Base-by-base conservation (phyloP, 768 basidiomycete genomes). In the Amanita muscaria region DNA sequence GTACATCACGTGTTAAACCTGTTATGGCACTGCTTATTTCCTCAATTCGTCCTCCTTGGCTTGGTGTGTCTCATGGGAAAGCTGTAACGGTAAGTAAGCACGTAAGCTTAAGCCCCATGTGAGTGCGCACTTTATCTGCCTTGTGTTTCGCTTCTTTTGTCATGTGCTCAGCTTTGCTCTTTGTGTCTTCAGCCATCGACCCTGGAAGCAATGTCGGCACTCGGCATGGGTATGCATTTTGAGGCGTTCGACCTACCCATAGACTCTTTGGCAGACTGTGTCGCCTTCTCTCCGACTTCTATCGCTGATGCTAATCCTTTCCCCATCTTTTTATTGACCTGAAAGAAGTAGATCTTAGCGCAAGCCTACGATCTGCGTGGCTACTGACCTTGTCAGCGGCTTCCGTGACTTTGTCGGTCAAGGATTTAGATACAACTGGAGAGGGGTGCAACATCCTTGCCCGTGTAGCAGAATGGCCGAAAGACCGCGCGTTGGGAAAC, bases 301-400 rank as follows among this genome's bases (percentile, higher is more conserved):
- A 76, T 66, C 1, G 71, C 72, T 22, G 62, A 64, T 10, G 72
- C 73, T 11, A 75, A 53, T 2, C 65, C 64, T 48, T 70, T 59
- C 4, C 72, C 70, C 8, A 73, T 55, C 14, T 64, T 67, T 51
- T 64, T 66, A 47, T 70, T 73, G 1, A 73, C 63, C 72, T 74
- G 4, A 36, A 12, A 8, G 21, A n/a, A 29, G 10, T 27, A 12
- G 49, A 27, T 30, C 15, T 3, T 12, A 21, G 23, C 16, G 16
- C 18, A 7, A 22, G 4, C 3, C 29, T 4, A 21, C 14, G 12
- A n/a, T n/a, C 10, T 22, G 15, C n/a, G n/a, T 15, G n/a, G 37
- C 12, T 2, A 38, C 55, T 11, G 19, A 73, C 72, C 46, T 64
- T 65, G 21, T 72, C 63, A 32, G 71, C 73, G 16, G 62, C 60